These are phyloP conservation scores for Obba rivulosa DNA, from an alignment of 768 basidiomycete species.

Conservation along the genomic window DNA sequence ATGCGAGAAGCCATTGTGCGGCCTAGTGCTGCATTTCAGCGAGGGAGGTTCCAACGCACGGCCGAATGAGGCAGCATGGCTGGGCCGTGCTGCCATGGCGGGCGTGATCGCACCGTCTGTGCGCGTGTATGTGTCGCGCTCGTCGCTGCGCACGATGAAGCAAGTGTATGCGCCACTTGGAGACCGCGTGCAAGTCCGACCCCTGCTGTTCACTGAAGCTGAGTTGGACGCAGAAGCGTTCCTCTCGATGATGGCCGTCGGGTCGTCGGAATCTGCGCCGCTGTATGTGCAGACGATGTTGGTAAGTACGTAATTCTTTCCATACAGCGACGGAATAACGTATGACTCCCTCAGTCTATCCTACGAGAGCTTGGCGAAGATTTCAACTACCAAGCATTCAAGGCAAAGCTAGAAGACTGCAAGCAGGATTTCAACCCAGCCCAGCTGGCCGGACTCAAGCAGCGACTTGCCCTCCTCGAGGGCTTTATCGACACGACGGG, in stretches of 20 bases:
- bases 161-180: constrained; percentile 42
- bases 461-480: constrained; percentile 55
- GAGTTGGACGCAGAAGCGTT: constrained; percentile 69
- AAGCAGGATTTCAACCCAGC: constrained; percentile 50
- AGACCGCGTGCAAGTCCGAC: constrained; percentile 42
- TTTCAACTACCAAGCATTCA: constrained; percentile 49
- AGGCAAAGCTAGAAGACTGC: constrained; percentile 36
- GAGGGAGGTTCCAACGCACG: constrained; percentile 54
- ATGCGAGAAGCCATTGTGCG: constrained; percentile 49
- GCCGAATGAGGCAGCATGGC: constrained; percentile 66
- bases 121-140: constrained; percentile 53
- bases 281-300: constrained; percentile 66
- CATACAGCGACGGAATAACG: neutral
- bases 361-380: constrained; percentile 58
- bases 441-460: constrained; percentile 53
- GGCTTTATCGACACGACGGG: constrained; percentile 45
- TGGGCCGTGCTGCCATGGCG: constrained; percentile 30
- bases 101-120: constrained; percentile 28
- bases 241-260: constrained; percentile 70
- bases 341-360: constrained; percentile 37
- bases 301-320: constrained; percentile 31
- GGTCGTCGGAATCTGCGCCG: constrained; percentile 54
- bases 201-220: constrained; percentile 47
- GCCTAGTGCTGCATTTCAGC: constrained; percentile 65
- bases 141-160: constrained; percentile 58